phyloP scores from a whole-genome alignment of 805 yeast species.

The Tetrapisispora arboricola region DNA sequence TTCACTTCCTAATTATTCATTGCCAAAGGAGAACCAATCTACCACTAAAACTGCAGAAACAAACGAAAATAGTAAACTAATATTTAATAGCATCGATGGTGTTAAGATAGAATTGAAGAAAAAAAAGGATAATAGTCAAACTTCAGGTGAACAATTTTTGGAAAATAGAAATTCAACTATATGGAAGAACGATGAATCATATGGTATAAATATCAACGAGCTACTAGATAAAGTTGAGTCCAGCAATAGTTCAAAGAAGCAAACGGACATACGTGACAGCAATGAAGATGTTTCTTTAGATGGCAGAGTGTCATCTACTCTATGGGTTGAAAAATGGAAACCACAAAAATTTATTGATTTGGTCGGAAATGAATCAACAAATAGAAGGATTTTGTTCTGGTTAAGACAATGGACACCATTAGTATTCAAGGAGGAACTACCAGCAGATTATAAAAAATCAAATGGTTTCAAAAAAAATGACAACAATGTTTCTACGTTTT shows the following conservation, averaged over 20 bases:
- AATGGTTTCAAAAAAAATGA: conserved; percentile 6
- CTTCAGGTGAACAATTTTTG: background rate
- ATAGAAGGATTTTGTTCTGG: conserved; percentile 53
- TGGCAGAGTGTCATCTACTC: conserved; percentile 5
- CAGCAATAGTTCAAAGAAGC: background rate
- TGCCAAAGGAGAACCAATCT: too few species aligned
- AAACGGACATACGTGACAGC: background rate
- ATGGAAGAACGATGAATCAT: conserved; percentile 25
- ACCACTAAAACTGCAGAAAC: too few species aligned
- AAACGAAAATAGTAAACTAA: background rate
- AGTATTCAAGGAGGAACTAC: conserved; percentile 40
- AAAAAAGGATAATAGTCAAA: background rate
- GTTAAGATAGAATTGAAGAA: background rate
- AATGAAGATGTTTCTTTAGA: background rate
- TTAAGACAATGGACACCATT: conserved; percentile 54
- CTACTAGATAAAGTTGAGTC: conserved; percentile 28
- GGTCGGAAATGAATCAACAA: conserved; percentile 58
- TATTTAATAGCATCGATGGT: background rate
- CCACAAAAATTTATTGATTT: conserved; percentile 55
- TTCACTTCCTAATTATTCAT: too few species aligned
- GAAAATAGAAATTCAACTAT: background rate
- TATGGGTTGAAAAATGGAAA: conserved; percentile 60
- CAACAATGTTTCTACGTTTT: conserved; percentile 5
- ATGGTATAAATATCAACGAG: conserved; percentile 33
- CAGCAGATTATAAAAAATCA: conserved; percentile 10